These are phyloP conservation scores for Candida silvatica DNA, from an alignment of 805 yeast genomes.

Conservation along the genomic window DNA sequence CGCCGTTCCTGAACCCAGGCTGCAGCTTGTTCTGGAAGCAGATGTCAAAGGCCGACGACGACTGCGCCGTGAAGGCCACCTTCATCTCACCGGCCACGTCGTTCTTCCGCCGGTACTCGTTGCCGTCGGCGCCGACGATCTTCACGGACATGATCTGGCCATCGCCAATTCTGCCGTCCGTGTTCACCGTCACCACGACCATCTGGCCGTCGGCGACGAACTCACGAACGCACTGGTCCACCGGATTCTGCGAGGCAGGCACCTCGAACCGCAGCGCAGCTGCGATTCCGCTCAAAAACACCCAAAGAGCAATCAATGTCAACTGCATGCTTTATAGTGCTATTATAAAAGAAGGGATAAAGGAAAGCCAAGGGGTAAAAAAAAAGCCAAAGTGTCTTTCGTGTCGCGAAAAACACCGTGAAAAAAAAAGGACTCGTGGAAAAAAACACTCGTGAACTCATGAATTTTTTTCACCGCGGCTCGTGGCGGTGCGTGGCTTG, in stretches of 20 bases:
- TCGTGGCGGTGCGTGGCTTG: too few species aligned
- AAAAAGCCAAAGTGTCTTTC: too few species aligned
- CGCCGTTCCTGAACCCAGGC: constrained; percentile 31
- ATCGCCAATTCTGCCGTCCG: constrained; percentile 73
- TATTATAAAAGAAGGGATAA: too few species aligned
- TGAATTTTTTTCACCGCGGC: too few species aligned
- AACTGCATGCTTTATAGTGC: too few species aligned
- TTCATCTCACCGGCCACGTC: constrained; percentile 66
- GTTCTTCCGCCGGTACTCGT: constrained; percentile 71
- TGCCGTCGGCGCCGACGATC: constrained; percentile 74
- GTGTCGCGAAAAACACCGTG: too few species aligned
- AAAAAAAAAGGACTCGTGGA: too few species aligned
- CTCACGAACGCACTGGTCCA: constrained; percentile 84
- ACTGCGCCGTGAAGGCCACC: constrained; percentile 79
- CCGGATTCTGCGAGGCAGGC: constrained; percentile 19
- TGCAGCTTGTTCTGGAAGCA: constrained; percentile 69
- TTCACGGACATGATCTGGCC: constrained; percentile 71
- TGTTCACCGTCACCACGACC: constrained; percentile 75
- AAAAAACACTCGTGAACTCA: too few species aligned
- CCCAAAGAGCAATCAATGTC: too few species aligned
- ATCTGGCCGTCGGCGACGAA: constrained; percentile 78
- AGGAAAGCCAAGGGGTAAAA: too few species aligned
- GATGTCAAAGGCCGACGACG: constrained; percentile 79
- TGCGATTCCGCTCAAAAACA: constrained; percentile 1
- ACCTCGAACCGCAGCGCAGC: constrained; percentile 24